Evolutionary conservation across 495 filamentous ascomycete genomes (phyloP), one percentile per base, ranked within the genome.

Genomic region (Penicillium cosmopolitanum): DNA sequence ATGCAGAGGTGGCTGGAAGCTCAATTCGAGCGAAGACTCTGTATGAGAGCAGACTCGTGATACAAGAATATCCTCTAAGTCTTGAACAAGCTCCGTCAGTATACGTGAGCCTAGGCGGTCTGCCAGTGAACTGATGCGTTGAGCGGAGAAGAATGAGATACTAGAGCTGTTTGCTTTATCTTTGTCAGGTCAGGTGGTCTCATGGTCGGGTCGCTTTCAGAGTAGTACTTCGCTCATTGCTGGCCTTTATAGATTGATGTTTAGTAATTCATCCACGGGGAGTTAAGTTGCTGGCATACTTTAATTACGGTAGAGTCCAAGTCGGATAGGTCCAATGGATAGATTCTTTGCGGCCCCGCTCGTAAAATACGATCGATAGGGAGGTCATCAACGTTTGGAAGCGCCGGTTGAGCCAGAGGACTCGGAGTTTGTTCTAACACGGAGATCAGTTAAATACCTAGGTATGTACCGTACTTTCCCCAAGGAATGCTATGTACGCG

Each of bases 81-180:
- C 36, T 13, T 38, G 36, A 38, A 38, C 36, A 13, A 38, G 36
- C 15, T 38, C 36, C 2, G 36, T 38, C 11, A 38, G 36, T 38
- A 38, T n/a, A 12, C 2, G 11, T 2, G 36, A 38, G 11, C 36
- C 36, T n/a, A 38, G 15, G 1, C 25, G 48, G 48, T 33, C n/a
- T 1, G 48, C 48, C 25, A 51, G n/a, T 35, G 9, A 5, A 51
- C 48, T 51, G 18, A 51, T 51, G 23, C 48, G 48, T 51, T 33
- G 1, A n/a, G 25, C 33, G 4, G 48, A 35, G 48, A 51, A 51
- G 25, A 51, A 51, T 25, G 23, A 31, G 7, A 51, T 28, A 21
- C 25, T 33, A 15, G 48, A 51, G 48, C 48, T 51, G 48, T 18
- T 51, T 51, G 48, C 48, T 51, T n/a, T 5, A 51, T 51, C n/a